Percentiles rank a stretch among this genome's conserved stretches.
phyloP scores from a whole-genome alignment of 164 flowering plant genomes.

The Litsea cubeba region DNA sequence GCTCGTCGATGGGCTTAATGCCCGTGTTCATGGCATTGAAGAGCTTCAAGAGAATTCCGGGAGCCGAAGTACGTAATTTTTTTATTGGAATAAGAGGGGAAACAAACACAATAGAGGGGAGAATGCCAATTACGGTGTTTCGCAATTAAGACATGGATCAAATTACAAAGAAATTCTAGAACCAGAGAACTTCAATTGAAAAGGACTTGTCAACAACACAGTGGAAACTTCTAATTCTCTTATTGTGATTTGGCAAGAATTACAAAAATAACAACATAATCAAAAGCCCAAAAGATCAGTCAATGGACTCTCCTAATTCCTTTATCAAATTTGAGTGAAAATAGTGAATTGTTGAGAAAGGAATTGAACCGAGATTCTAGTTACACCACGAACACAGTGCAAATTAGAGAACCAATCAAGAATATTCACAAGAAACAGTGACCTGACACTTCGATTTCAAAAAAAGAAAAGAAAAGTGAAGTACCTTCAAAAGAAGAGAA shows the following conservation, averaged over 20 bases:
- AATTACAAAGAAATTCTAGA: neutral
- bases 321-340: too few relatives aligned
- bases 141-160: neutral
- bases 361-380: neutral
- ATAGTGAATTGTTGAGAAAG: too few relatives aligned
- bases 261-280: neutral
- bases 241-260: slow-evolving; percentile 4
- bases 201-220: neutral
- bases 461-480: neutral
- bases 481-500: neutral
- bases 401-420: neutral
- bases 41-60: slow-evolving; percentile 81
- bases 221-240: neutral
- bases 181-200: neutral
- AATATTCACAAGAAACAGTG: neutral
- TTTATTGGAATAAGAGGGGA: neutral
- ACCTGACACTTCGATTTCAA: neutral
- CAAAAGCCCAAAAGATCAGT: neutral
- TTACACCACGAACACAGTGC: neutral
- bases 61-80: slow-evolving; percentile 46
- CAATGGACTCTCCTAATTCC: too few relatives aligned
- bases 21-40: slow-evolving; percentile 72
- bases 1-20: slow-evolving; percentile 66
- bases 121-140: neutral
- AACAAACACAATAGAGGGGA: neutral